phyloP scores from a whole-genome alignment of 306 rosid species.

The Begonia peltatifolia region DNA sequence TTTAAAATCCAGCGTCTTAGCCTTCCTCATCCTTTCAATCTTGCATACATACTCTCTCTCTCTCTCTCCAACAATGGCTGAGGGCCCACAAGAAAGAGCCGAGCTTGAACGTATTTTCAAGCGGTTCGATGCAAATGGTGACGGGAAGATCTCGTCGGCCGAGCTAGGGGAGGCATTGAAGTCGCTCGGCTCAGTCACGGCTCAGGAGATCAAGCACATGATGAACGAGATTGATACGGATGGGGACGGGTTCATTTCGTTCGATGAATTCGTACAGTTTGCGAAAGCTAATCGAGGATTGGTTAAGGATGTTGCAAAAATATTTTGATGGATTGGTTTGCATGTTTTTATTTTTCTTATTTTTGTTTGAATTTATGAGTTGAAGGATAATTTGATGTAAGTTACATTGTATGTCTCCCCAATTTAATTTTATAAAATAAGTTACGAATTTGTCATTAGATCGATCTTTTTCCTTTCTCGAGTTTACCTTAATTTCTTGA shows the following conservation, averaged over 20 bases:
- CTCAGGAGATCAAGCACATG: constrained; percentile 47
- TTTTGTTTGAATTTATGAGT: constrained; percentile 1
- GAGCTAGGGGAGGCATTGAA: constrained; percentile 67
- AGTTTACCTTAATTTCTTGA: too few relatives aligned
- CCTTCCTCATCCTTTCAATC: constrained; percentile 1
- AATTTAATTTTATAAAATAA: too few relatives aligned
- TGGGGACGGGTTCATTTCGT: constrained; percentile 58
- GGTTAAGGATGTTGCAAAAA: constrained; percentile 57
- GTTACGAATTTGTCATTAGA: too few relatives aligned
- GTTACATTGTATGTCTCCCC: too few relatives aligned
- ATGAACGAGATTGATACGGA: constrained; percentile 65
- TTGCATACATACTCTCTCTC: constrained; percentile 7
- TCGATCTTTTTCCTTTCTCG: too few relatives aligned
- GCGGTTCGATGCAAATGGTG: constrained; percentile 46
- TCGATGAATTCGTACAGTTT: constrained; percentile 39
- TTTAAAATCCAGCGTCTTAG: constrained; percentile 14
- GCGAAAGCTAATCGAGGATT: constrained; percentile 52
- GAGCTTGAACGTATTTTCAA: constrained; percentile 57
- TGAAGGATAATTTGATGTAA: constrained; percentile 5
- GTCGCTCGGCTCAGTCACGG: constrained; percentile 40
- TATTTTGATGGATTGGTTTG: constrained; percentile 20
- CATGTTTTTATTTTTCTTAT: too few relatives aligned
- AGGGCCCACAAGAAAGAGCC: constrained; percentile 24
- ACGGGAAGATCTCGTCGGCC: constrained; percentile 48
- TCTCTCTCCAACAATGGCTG: constrained; percentile 28